Evolutionary conservation across 805 yeast genomes (phyloP).

Genomic region (Kazachstania bromeliacearum): DNA sequence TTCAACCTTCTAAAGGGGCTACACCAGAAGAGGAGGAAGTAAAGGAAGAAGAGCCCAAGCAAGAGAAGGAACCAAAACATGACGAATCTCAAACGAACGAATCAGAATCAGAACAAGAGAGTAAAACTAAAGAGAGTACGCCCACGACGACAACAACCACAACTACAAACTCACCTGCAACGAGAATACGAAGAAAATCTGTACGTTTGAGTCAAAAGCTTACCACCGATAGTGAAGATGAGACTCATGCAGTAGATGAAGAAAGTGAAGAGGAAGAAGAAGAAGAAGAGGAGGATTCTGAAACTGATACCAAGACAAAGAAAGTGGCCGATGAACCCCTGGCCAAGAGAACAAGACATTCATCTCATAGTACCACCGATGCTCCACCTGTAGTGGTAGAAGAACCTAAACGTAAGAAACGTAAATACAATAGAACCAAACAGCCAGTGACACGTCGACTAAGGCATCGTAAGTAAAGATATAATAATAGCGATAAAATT

Average conservation of each 20-base stretch:
- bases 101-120: neutral
- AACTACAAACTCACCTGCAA: no score
- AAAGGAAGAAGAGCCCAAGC: neutral
- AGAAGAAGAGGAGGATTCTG: slow-evolving; percentile 9
- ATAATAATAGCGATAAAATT: neutral
- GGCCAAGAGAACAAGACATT: slow-evolving; percentile 21
- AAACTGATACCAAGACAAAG: slow-evolving; percentile 2
- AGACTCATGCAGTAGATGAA: slow-evolving; percentile 7
- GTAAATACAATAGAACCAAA: slow-evolving; percentile 6
- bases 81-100: neutral
- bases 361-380: slow-evolving; percentile 8
- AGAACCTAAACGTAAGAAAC: slow-evolving; percentile 4
- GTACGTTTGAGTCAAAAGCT: slow-evolving; percentile 3
- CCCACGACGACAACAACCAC: no score
- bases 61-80: neutral
- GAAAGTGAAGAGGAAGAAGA: slow-evolving; percentile 10
- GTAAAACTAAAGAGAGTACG: neutral
- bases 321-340: slow-evolving; percentile 9
- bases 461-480: slow-evolving; percentile 19
- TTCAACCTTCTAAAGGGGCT: neutral
- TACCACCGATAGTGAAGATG: slow-evolving; percentile 12
- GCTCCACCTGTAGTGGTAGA: neutral
- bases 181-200: slow-evolving; percentile 3
- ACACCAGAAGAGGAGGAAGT: neutral
- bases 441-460: slow-evolving; percentile 26